These are phyloP conservation scores for Hondaea fermentalgiana DNA, from an alignment of 108 stramenopile genomes.

Conservation along the genomic window DNA sequence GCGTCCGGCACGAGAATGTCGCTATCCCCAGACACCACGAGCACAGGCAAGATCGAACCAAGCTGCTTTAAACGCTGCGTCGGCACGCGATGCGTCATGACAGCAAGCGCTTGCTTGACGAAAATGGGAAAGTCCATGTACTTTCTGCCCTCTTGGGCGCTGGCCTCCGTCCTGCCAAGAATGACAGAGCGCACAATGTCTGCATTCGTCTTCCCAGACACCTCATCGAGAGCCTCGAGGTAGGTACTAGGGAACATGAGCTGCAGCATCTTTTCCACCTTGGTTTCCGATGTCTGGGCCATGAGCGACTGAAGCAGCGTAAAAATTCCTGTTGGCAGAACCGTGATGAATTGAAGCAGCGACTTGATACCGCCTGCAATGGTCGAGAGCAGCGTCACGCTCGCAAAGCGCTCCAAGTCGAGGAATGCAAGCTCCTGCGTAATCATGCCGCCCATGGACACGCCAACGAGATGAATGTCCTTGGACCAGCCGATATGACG, in stretches of 20 bases:
- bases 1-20: too few species aligned
- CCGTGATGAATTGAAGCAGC: background rate
- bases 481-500: background rate
- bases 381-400: background rate
- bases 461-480: background rate
- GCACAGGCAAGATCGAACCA: background rate
- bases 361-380: background rate
- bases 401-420: background rate
- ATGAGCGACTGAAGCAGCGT: background rate
- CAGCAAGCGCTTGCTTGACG: background rate
- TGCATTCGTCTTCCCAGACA: background rate
- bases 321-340: background rate
- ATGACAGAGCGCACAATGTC: background rate
- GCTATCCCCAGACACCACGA: too few species aligned
- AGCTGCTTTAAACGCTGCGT: background rate
- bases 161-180: background rate
- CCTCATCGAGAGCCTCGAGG: background rate
- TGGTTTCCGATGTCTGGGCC: background rate
- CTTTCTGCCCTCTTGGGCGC: background rate
- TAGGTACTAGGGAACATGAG: background rate
- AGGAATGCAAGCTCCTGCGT: background rate
- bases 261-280: background rate
- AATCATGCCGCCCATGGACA: background rate
- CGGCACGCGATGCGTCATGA: background rate
- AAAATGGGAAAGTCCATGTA: background rate